A percentile compares a stretch with the other conserved stretches of the same genome.
Evolutionary conservation across 2,329 filamentous ascomycete species (phyloP).

Genomic region (Fusarium dimerum): DNA sequence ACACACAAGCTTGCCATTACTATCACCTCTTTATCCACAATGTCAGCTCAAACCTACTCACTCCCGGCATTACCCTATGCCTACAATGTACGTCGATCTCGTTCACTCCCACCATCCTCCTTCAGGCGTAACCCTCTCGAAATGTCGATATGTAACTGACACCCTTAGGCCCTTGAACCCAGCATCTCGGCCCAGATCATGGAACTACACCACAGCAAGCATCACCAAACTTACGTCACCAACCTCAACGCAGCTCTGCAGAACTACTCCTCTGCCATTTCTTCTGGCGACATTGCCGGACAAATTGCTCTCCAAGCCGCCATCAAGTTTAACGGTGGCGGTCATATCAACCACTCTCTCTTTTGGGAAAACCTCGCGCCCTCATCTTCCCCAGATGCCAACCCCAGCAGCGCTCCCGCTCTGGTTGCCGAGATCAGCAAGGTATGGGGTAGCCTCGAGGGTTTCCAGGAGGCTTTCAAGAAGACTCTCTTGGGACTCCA

Average conservation of each 20-base stretch:
- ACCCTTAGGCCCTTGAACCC: constrained; percentile 64
- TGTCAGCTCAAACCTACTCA: constrained; percentile 51
- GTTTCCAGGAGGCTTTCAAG: constrained; percentile 67
- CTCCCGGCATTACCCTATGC: constrained; percentile 68
- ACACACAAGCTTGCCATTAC: too few relatives aligned
- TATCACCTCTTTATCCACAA: constrained; percentile 24
- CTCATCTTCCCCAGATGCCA: constrained; percentile 56
- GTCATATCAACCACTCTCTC: constrained; percentile 89
- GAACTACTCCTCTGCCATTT: constrained; percentile 58
- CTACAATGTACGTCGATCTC: constrained; percentile 60
- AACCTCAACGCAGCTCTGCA: constrained; percentile 70
- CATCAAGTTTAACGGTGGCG: constrained; percentile 87
- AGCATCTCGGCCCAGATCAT: constrained; percentile 78
- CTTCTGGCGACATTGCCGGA: constrained; percentile 58
- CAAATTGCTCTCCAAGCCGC: constrained; percentile 69
- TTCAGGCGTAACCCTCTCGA: neutral
- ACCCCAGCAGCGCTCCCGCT: constrained; percentile 55
- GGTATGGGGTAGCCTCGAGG: constrained; percentile 68
- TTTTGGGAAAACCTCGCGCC: constrained; percentile 87
- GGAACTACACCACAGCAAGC: constrained; percentile 78
- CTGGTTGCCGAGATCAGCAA: constrained; percentile 62
- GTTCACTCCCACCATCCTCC: neutral
- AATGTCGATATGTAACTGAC: neutral
- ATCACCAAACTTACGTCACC: constrained; percentile 77
- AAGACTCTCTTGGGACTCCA: constrained; percentile 69